These are phyloP conservation scores for Volvox africanus DNA, from an alignment of 139 green algal species.

Conservation along the genomic window DNA sequence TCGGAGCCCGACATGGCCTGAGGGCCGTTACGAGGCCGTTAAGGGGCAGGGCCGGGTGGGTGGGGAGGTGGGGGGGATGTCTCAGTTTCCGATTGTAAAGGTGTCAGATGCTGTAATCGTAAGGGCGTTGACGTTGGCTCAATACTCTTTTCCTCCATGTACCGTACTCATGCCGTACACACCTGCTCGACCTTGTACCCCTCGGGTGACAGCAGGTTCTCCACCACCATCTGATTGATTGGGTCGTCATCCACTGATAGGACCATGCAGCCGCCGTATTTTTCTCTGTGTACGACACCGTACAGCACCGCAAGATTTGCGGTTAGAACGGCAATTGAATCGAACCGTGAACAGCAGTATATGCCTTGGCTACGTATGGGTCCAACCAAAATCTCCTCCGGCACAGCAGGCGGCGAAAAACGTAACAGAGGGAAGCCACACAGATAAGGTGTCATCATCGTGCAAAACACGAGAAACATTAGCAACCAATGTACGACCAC, in stretches of 20 bases:
- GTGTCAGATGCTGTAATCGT: no score
- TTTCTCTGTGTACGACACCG: conserved; percentile 4
- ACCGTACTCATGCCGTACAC: background rate
- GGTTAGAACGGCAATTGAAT: no score
- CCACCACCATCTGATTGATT: conserved; percentile 62
- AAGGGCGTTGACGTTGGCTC: no score
- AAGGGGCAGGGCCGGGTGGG: background rate
- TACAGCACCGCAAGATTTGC: no score
- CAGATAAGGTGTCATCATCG: no score
- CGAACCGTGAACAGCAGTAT: no score
- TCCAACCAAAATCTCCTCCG: no score
- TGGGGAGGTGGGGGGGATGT: background rate
- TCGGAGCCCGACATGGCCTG: conserved; percentile 51
- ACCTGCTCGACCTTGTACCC: conserved; percentile 56
- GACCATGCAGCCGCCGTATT: conserved; percentile 50
- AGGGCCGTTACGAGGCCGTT: background rate
- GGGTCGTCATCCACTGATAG: conserved; percentile 57
- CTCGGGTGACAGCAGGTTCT: conserved; percentile 45
- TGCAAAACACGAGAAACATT: no score
- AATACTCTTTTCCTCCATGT: no score
- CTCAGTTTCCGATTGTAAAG: background rate
- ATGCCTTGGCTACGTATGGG: no score
- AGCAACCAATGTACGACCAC: background rate
- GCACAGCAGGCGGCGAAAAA: no score
- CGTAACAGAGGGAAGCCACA: no score